phyloP scores from a whole-genome alignment of 1,284 basidiomycete species.

The Papiliotrema flavescens region DNA sequence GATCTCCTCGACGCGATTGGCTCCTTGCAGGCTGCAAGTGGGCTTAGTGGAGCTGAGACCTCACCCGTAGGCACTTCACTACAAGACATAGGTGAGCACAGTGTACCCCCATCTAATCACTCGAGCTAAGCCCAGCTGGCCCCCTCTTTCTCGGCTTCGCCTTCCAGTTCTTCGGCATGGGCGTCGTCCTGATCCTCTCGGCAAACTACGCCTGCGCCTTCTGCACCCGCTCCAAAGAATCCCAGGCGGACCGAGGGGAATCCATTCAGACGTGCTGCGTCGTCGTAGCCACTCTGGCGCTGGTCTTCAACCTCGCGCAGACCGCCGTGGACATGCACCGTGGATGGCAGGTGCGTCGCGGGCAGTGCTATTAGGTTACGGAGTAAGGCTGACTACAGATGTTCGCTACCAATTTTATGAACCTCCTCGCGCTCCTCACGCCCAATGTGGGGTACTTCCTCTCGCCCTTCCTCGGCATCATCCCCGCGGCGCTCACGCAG shows the following conservation, averaged over 20 bases:
- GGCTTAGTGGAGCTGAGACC: too few relatives aligned
- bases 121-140: constrained; percentile 17
- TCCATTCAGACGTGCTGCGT: constrained; percentile 10
- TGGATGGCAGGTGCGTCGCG: constrained; percentile 22
- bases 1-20: too few relatives aligned
- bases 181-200: constrained; percentile 24
- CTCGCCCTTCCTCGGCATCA: constrained; percentile 26
- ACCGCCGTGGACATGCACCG: constrained; percentile 19
- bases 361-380: too few relatives aligned
- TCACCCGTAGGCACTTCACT: neutral
- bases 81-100: neutral
- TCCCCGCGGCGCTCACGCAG: constrained; percentile 26
- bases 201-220: constrained; percentile 18
- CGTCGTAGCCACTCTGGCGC: constrained; percentile 11
- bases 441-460: constrained; percentile 20
- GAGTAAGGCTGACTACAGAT: constrained; percentile 11
- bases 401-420: constrained; percentile 21
- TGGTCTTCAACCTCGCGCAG: constrained; percentile 17
- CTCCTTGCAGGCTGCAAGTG: too few relatives aligned
- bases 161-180: constrained; percentile 27
- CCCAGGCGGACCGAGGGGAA: neutral
- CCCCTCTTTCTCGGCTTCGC: constrained; percentile 30
- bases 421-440: constrained; percentile 10
- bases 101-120: too few relatives aligned
- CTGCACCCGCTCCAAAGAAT: neutral